Evolutionary conservation across 176 grass and related monocot species (phyloP).

Genomic region (Avena atlantica): DNA sequence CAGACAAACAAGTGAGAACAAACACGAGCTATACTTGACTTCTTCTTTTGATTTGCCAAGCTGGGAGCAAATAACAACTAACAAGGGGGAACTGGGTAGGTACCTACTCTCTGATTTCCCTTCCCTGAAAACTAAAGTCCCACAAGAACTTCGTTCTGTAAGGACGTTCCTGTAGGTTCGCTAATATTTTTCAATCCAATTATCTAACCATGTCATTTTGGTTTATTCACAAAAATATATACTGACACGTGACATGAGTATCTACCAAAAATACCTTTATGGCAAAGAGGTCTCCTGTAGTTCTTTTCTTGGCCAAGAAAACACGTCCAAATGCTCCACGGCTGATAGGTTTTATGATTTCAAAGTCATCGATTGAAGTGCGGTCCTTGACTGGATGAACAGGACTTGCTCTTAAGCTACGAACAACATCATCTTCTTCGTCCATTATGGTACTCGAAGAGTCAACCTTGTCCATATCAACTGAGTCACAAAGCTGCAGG

Average conservation of each 20-base stretch:
- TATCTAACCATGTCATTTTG: slow-evolving; percentile 11
- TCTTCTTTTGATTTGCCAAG: not conserved
- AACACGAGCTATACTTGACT: not conserved
- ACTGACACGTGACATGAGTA: slow-evolving; percentile 1
- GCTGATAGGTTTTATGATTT: slow-evolving; percentile 99
- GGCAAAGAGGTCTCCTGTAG: slow-evolving; percentile 97
- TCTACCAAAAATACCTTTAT: slow-evolving; percentile 78
- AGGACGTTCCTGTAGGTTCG: not conserved
- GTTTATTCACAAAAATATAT: not conserved
- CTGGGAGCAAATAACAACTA: not conserved
- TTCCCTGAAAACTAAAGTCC: slow-evolving; percentile 6
- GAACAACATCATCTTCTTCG: slow-evolving; percentile 97
- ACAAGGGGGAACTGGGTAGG: not conserved
- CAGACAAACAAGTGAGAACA: not conserved
- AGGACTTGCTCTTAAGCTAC: slow-evolving; percentile 92
- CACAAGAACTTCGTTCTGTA: not conserved
- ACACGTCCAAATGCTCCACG: slow-evolving; percentile 98
- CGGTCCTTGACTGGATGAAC: slow-evolving; percentile 95
- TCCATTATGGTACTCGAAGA: slow-evolving; percentile 90
- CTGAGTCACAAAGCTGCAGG: slow-evolving; percentile 91
- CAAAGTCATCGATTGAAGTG: slow-evolving; percentile 99
- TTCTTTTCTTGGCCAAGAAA: slow-evolving; percentile 99
- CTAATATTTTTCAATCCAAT: not conserved
- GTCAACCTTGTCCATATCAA: slow-evolving; percentile 95
- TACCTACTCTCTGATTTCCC: slow-evolving; percentile 1